Base-by-base conservation (phyloP, 148 eudicot species). In the Pharnaceum exiguum region DNA sequence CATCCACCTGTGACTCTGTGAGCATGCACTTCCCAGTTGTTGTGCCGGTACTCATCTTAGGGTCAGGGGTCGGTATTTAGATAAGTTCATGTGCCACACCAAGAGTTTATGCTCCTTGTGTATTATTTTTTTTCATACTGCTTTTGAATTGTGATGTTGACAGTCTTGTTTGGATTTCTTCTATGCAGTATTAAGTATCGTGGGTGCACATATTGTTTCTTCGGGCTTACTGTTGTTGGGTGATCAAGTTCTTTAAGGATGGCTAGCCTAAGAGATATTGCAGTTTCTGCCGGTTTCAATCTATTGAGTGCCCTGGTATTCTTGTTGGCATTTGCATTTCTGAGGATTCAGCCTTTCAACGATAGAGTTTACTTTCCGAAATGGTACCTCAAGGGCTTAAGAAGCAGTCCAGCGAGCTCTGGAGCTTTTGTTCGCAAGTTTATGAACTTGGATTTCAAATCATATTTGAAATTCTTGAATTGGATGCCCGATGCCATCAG, bases 291-390 rank as follows among this genome's bases (percentile, higher is more conserved):
- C 31, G 95, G 70, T 36, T 67, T 89, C 48, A 93, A 89, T 75
- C 70, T 89, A 33, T 46, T 89, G 30, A 78, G 58, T 71, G 96
- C 96, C 47, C 27, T 89, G 22, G 33, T 86, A 66, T 93, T 93
- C 77, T 73, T 93, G 22, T 51, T 93, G 62, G 96, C 87, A 21
- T 93, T 89, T 75, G 99, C 99, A 1, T 19, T 93, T 10, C 67
- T 93, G 58, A 79, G 99, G 67, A 87, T 93, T 66, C 99, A 89
- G 57, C 96, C 97, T 51, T 79, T 91, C 78, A 91, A 91, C 59
- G 98, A 91, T 57, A 77, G 98, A 63, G 98, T 91, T 26, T 91
- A 91, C 78, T 91, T 91, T 61, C 96, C 98, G 22, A 91, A 91
- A 74, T 91, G 99, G 99, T 93, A 93, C 60, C 77, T 93, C n/a